Percentiles rank a stretch among this genome's conserved stretches.
These are phyloP conservation scores for Botrytis galanthina DNA, from an alignment of 2,329 filamentous ascomycete species.

Conservation along the genomic window DNA sequence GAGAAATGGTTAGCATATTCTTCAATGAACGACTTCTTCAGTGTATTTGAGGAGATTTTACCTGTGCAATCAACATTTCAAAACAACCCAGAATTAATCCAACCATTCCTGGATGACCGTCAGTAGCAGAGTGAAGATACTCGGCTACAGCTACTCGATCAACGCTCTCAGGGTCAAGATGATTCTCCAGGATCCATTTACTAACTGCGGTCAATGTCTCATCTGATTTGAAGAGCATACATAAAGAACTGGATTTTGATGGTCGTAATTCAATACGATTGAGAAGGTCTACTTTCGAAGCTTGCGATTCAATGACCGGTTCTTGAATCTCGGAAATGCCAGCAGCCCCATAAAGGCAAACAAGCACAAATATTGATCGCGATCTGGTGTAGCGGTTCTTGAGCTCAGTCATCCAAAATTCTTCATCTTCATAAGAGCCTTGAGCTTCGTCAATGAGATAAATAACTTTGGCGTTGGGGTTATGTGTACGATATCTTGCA, in stretches of 20 bases:
- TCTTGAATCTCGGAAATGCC: background rate
- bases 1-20: background rate
- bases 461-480: background rate
- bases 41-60: background rate
- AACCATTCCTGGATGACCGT: conserved; percentile 1
- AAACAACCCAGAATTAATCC: background rate
- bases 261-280: background rate
- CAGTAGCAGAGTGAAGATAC: conserved; percentile 5
- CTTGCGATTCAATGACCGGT: background rate
- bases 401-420: background rate
- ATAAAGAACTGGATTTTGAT: background rate
- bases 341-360: background rate
- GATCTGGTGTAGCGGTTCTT: background rate
- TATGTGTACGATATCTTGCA: background rate
- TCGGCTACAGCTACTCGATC: background rate
- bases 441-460: conserved; percentile 1
- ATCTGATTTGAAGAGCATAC: background rate
- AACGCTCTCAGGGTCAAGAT: background rate
- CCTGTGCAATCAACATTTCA: background rate
- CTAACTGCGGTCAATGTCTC: background rate
- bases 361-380: background rate
- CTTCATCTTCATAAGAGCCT: background rate
- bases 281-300: background rate
- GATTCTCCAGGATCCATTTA: background rate
- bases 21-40: background rate